Evolutionary conservation across 192 early-diverging fungal genomes (phyloP), one percentile per base, ranked within the genome.

Genomic region (Dissophora ornata): DNA sequence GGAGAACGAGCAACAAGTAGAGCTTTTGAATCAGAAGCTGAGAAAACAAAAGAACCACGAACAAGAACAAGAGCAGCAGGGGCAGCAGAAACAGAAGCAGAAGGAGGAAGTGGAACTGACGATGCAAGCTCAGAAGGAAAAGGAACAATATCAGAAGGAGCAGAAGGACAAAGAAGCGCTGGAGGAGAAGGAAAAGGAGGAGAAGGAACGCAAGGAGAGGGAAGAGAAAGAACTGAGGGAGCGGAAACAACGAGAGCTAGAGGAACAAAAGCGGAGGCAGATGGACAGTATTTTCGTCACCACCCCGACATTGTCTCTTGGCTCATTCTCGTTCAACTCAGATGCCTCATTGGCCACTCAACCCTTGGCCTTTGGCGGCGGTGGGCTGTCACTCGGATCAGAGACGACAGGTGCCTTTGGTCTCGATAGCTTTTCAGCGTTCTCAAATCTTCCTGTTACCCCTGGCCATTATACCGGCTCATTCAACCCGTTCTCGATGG

Each of bases 401-500:
- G 63, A 75, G 1, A 40, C 64, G 2, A 19, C 52, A 21, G 73
- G 73, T 6, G 50, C 73, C 4, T 77, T 77, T 57, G 73, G 73
- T 12, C 38, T 77, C 29, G 73, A 77, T 36, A 77, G 51, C 21
- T 77, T 77, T 45, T 55, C 73, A 8, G 34, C 73, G 1, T 67
- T 69, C 34, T 50, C 69, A 18, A 75, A 81, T 15, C 63, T 77
- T 41, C 60, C 80, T 4, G 32, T 67, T 10, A 78, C 71, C 16
- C 74, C 77, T 9, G 59, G 58, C 15, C 73, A 77, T 13, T 84
- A 84, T 45, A 79, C 77, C 38, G 82, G 82, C 4, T 71, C 80
- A 28, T 84, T 84, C 48, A 84, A 84, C 50, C 82, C 82, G 11
- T 84, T 84, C 54, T 70, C 77, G 18, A 40, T 73, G 60, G 77